Conservation (phyloP, 176 grass and related monocot species). For the Triticum dicoccoides region DNA sequence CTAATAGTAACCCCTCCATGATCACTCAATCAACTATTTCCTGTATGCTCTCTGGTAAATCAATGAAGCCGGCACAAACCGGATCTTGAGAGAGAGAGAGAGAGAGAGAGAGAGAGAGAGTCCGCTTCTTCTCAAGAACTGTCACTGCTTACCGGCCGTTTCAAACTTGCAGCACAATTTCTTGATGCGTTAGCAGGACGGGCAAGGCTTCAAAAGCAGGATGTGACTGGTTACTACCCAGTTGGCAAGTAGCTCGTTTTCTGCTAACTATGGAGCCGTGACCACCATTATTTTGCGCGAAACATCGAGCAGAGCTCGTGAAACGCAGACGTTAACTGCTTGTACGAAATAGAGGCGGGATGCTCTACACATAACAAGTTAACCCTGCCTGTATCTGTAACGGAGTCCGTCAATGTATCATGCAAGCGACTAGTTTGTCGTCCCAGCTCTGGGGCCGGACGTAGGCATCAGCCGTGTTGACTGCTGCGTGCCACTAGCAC, state of each 20-base stretch:
- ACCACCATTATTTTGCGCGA: not conserved
- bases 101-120: too few species aligned
- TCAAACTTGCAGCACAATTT: not conserved
- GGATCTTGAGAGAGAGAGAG: too few species aligned
- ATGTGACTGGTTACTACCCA: not conserved
- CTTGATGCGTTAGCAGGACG: not conserved
- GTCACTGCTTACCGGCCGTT: not conserved
- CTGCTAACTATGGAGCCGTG: not conserved
- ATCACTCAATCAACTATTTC: too few species aligned
- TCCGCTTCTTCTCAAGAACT: not conserved
- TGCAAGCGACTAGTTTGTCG: constrained; percentile 1
- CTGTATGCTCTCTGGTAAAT: too few species aligned
- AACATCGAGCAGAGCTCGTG: not conserved
- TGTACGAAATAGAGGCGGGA: not conserved
- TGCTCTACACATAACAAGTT: not conserved
- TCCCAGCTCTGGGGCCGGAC: not conserved
- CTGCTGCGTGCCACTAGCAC: not conserved
- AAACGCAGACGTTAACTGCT: not conserved
- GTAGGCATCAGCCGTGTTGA: not conserved
- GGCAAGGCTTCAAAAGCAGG: not conserved
- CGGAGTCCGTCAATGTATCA: not conserved
- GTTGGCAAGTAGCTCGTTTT: not conserved
- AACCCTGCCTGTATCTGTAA: too few species aligned
- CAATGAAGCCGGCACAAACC: too few species aligned
- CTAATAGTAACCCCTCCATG: too few species aligned